phyloP scores from a whole-genome alignment of 2,329 filamentous ascomycete genomes.

The Ophiognomonia clavigignenti-juglandacearum region DNA sequence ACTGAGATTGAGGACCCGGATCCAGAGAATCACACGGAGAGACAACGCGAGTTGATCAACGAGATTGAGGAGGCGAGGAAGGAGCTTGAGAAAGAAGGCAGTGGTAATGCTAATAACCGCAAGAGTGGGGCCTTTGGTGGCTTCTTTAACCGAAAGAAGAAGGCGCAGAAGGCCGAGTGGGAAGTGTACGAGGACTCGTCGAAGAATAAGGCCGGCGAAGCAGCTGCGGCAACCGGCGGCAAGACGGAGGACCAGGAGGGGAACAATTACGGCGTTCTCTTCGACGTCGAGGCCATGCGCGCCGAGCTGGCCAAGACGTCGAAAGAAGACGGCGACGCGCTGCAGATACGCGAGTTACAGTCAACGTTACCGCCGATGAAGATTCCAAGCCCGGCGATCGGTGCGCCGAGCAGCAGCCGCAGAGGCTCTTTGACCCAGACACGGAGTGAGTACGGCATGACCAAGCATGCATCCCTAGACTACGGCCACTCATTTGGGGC shows the following conservation, averaged over 20 bases:
- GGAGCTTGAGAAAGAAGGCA: conserved; percentile 75
- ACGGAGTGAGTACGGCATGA: conserved; percentile 38
- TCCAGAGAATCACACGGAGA: conserved; percentile 81
- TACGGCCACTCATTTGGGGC: conserved; percentile 3
- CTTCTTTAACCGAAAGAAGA: conserved; percentile 80
- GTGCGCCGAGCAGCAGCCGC: conserved; percentile 24
- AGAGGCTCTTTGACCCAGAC: conserved; percentile 37
- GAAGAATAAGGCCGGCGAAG: conserved; percentile 16
- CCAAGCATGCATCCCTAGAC: background rate
- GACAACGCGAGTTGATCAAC: conserved; percentile 88
- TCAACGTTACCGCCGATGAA: conserved; percentile 90
- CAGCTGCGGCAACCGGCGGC: conserved; percentile 21
- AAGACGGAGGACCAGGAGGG: conserved; percentile 44
- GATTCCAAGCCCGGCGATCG: conserved; percentile 41
- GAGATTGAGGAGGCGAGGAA: conserved; percentile 94
- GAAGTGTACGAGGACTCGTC: conserved; percentile 16
- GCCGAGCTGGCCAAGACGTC: conserved; percentile 75
- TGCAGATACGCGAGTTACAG: conserved; percentile 73
- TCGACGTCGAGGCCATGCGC: conserved; percentile 92
- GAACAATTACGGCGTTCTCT: conserved; percentile 66
- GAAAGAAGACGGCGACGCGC: conserved; percentile 35
- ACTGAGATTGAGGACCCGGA: conserved; percentile 96
- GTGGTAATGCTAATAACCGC: conserved; percentile 25
- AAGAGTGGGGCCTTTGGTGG: conserved; percentile 52
- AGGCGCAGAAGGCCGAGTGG: conserved; percentile 57